Base-by-base conservation (phyloP, 352 stramenopile genomes). In the Phytophthora sp. region DNA sequence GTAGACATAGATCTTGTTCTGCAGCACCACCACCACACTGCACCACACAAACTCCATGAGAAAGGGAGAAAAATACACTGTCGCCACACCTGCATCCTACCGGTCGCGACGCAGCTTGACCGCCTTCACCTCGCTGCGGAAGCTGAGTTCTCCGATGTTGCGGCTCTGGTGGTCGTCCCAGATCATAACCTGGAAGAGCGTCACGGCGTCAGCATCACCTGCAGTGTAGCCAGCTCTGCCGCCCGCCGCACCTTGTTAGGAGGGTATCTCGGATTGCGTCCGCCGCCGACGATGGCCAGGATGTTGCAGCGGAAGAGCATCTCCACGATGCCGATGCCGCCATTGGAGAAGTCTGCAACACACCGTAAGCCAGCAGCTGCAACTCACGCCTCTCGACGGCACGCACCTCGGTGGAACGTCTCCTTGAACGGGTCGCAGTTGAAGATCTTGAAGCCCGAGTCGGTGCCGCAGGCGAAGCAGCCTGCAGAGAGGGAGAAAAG, bases 221-320 rank as follows among this genome's bases (percentile, higher is more conserved):
- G 0, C 7, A 26, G 30, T 15, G 34, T 34, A 20, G 20, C 6
- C 1, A 21, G 27, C 1, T 32, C 31, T 41, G 1, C 12, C 41
- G 7, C 2, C 5, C 23, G 17, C 7, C n/a, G 11, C 45, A 95
- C 90, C 76, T 99, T 99, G 79, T 99, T 98, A 35, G 95, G 92
- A 45, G 97, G 96, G 59, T 98, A 99, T 55, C 95, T 77, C 28
- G 96, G 95, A 59, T 95, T 95, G 44, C 87, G 80, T 15, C 94
- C 95, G 18, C 92, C 95, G 8, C 95, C 95, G 15, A 98, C 95
- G 30, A 98, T 91, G 28, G 95, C 79, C 42, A 99, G 86, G 23
- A 99, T 95, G 73, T 99, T 99, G 77, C 96, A 99, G 18, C 98
- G 92, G 75, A 99, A 99, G 2, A 99, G 89, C 97, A 99, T 99